Evolutionary conservation across 441 rosid species (phyloP).

Genomic region (Dalechampia spathulata): DNA sequence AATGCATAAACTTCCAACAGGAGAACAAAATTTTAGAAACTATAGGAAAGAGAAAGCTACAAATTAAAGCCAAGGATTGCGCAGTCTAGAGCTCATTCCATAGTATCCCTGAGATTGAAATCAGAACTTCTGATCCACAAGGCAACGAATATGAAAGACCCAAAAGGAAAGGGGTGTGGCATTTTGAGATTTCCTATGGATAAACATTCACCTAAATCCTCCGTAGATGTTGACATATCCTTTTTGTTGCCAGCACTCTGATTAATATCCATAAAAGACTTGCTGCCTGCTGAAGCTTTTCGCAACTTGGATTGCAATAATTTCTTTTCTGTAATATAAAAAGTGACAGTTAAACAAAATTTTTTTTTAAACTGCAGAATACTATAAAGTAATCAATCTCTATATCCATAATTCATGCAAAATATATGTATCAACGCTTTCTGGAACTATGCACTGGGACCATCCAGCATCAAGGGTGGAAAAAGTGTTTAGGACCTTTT

Average conservation of each 20-base stretch:
- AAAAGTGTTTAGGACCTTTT: no score
- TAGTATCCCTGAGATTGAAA: background rate
- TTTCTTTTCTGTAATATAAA: constrained; percentile 72
- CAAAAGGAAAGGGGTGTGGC: background rate
- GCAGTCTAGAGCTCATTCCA: background rate
- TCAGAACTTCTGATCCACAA: background rate
- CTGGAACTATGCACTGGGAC: no score
- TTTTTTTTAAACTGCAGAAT: background rate
- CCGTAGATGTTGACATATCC: constrained; percentile 74
- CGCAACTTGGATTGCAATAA: constrained; percentile 73
- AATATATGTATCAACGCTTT: background rate
- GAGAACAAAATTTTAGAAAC: background rate
- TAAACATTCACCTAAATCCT: constrained; percentile 57
- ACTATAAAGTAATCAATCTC: background rate
- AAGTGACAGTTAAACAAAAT: constrained; percentile 15
- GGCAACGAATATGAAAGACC: background rate
- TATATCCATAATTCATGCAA: background rate
- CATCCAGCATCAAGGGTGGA: no score
- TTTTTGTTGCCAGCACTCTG: constrained; percentile 39
- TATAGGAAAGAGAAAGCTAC: background rate
- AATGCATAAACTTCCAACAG: no score
- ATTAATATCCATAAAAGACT: constrained; percentile 29
- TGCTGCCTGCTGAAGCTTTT: constrained; percentile 57
- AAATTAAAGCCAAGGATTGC: background rate
- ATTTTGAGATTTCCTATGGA: no score